Base-by-base conservation (phyloP, 192 early-diverging fungal species). In the Rhizoclosmatium globosum region DNA sequence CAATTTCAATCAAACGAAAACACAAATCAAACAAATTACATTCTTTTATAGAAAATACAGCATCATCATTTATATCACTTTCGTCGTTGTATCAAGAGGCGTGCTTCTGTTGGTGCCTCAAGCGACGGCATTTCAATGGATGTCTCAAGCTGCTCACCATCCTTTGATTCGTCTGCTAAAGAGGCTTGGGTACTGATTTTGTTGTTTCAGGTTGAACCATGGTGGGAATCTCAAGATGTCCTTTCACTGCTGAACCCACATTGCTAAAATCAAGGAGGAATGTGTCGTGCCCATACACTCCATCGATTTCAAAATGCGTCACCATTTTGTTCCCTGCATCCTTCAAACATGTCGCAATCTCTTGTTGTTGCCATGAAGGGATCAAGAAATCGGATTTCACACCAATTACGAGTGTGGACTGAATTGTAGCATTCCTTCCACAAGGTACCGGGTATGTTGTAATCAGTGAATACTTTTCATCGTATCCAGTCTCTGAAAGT, bases 261-360 rank as follows among this genome's bases (percentile, higher is more conserved):
- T 93, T 95, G 66, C 93, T 89, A 31, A 91, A 82, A 81, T 97
- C 96, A 72, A 99, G 94, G 76, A 97, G 87, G 80, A 98, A 97
- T 3, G 97, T 97, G 75, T 99, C 97, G 79, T 99, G 97, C 6
- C 97, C 97, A 83, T 95, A 99, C 87, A 97, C 91, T 47, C 96
- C 93, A 82, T 98, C 97, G 3, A 98, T 89, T 86, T 98, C 97
- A 76, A 97, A 99, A 80, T 97, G 98, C 4, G 97, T 97, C 3
- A 99, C 96, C 31, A 87, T 82, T 50, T 89, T 87, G 86, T 99
- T 99, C 15, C 97, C 97, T 2, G 88, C 90, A n/a, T 82, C 83
- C 58, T 89, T 90, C 61, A 99, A 83, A 75, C 92, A 94, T 64
- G 95, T 91, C 2, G 97, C 96, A 78, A 99, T 95, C 82, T 99